Evolutionary conservation across 1,139 yeast genomes (phyloP).

Genomic region (Yamadazyma diospyri): DNA sequence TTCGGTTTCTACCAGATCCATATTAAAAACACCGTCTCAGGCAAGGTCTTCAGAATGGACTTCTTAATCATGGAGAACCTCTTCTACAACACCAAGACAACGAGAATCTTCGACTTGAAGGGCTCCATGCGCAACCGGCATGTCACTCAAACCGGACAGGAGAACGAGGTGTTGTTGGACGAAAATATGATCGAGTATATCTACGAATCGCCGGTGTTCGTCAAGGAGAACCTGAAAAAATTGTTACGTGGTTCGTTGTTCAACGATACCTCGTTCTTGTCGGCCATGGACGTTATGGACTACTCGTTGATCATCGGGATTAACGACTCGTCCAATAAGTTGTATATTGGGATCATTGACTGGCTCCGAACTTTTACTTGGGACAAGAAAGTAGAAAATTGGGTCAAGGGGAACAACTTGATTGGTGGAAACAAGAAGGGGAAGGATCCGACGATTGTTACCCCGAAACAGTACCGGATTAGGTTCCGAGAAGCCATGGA

Average conservation of each 20-base stretch:
- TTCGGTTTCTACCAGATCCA: conserved; percentile 95
- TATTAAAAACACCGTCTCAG: conserved; percentile 72
- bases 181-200: conserved; percentile 98
- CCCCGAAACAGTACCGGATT: conserved; percentile 92
- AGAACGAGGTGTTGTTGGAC: conserved; percentile 89
- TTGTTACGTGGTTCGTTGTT: conserved; percentile 82
- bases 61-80: conserved; percentile 94
- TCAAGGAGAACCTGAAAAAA: conserved; percentile 87
- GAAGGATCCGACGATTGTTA: conserved; percentile 93
- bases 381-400: conserved; percentile 97
- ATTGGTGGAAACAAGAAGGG: conserved; percentile 78
- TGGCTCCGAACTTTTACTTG: conserved; percentile 95
- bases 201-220: conserved; percentile 93
- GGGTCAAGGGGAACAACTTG: conserved; percentile 92
- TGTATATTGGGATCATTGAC: conserved; percentile 93
- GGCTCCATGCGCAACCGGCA: conserved; percentile 98
- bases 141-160: conserved; percentile 93
- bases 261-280: conserved; percentile 90
- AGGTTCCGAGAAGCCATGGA: conserved; percentile 98
- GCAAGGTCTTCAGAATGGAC: conserved; percentile 80
- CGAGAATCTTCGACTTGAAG: conserved; percentile 89
- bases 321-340: conserved; percentile 54
- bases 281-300: conserved; percentile 99
- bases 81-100: conserved; percentile 78
- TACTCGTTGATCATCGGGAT: conserved; percentile 93